Evolutionary conservation across 2,329 filamentous ascomycete species (phyloP).

Genomic region (Alternaria consortialis): DNA sequence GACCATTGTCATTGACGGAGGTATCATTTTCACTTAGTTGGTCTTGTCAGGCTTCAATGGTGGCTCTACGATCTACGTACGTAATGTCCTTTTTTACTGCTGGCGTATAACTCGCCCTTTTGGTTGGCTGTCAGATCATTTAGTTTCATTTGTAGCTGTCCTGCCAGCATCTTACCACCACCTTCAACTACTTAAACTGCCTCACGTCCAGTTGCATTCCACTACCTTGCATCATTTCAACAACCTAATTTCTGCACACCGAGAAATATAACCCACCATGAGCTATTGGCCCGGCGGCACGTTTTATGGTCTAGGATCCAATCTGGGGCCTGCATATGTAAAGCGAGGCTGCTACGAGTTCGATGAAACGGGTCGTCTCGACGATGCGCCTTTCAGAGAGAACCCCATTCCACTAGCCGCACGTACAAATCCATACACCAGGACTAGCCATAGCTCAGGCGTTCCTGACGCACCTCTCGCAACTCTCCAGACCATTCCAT

Average conservation of each 20-base stretch:
- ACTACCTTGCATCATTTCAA: not conserved
- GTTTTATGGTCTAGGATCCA: not conserved
- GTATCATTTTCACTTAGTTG: conserved; percentile 59
- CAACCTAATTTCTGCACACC: not conserved
- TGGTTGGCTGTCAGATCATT: not conserved
- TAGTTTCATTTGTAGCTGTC: not conserved
- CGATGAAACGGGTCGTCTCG: not conserved
- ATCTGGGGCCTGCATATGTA: not conserved
- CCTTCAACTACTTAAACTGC: not conserved
- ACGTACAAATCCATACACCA: not conserved
- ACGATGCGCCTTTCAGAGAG: not conserved
- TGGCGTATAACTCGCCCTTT: not conserved
- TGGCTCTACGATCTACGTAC: not conserved
- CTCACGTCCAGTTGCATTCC: not conserved
- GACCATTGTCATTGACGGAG: conserved; percentile 69
- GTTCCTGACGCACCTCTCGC: not conserved
- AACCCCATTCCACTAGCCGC: not conserved
- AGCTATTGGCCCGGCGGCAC: not conserved
- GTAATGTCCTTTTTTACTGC: not conserved
- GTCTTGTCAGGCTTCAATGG: not conserved
- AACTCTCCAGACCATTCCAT: not conserved
- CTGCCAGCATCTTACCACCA: not conserved
- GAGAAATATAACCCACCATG: not conserved
- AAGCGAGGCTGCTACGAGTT: not conserved
- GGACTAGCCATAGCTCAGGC: not conserved